Evolutionary conservation across 257 asterid species (phyloP).

Genomic region (Solanum verrucosum): DNA sequence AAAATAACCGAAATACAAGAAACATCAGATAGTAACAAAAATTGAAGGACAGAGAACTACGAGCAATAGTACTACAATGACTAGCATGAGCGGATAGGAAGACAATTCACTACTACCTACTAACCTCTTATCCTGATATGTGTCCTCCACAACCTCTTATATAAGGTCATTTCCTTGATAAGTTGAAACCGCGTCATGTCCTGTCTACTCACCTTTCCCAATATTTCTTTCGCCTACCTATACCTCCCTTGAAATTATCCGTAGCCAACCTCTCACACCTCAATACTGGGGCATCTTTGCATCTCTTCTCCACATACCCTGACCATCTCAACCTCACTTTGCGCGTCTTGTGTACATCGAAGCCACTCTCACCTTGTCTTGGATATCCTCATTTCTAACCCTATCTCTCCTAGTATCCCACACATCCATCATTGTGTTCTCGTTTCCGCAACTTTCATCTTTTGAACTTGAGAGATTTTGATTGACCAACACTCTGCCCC

Average conservation of each 20-base stretch:
- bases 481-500: background rate
- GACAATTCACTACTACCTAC: background rate
- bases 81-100: background rate
- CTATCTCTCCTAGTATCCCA: background rate
- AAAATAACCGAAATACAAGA: background rate
- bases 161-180: background rate
- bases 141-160: background rate
- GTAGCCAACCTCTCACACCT: background rate
- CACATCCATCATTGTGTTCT: background rate
- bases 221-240: background rate
- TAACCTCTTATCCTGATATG: background rate
- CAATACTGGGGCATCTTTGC: background rate
- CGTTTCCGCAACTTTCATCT: background rate
- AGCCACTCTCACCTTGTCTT: background rate
- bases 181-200: too few species aligned
- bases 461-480: background rate
- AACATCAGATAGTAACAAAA: background rate
- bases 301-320: background rate
- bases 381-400: background rate
- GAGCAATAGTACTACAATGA: background rate
- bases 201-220: background rate
- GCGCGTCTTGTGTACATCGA: background rate
- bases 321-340: background rate
- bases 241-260: background rate
- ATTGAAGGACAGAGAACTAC: background rate